A percentile compares a stretch with the other conserved stretches of the same genome.
Evolutionary conservation across 148 eudicot genomes (phyloP).

Genomic region (Suaeda aralocaspica): DNA sequence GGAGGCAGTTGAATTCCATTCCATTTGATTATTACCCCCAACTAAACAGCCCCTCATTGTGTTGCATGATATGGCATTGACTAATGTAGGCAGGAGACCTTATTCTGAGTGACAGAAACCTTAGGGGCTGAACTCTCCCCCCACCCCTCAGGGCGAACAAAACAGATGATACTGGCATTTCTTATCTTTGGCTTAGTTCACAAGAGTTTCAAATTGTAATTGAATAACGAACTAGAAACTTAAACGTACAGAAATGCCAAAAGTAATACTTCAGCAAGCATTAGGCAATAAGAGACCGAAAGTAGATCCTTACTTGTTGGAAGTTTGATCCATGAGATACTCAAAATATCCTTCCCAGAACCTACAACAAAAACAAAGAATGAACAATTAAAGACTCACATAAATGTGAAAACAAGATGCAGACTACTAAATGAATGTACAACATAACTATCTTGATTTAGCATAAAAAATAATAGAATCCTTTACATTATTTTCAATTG

Average conservation of each 20-base stretch:
- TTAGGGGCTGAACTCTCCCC: too few relatives aligned
- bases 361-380: constrained; percentile 39
- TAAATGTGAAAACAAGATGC: background rate
- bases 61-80: too few relatives aligned
- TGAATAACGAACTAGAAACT: background rate
- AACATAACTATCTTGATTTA: background rate
- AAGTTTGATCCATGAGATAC: constrained; percentile 80
- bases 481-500: too few relatives aligned
- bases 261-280: background rate
- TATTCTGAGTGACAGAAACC: too few relatives aligned
- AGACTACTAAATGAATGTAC: background rate
- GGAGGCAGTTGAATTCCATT: too few relatives aligned
- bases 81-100: too few relatives aligned
- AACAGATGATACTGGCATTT: too few relatives aligned
- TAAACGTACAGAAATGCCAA: background rate
- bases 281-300: background rate
- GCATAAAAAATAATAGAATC: background rate
- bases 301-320: constrained; percentile 67
- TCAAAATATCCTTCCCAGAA: constrained; percentile 99
- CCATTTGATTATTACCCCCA: too few relatives aligned
- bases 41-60: too few relatives aligned
- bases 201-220: background rate
- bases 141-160: too few relatives aligned
- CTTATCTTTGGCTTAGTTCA: background rate
- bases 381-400: background rate